phyloP scores from a whole-genome alignment of 495 filamentous ascomycete species.

The Aspergillus sclerotiicarbonarius region DNA sequence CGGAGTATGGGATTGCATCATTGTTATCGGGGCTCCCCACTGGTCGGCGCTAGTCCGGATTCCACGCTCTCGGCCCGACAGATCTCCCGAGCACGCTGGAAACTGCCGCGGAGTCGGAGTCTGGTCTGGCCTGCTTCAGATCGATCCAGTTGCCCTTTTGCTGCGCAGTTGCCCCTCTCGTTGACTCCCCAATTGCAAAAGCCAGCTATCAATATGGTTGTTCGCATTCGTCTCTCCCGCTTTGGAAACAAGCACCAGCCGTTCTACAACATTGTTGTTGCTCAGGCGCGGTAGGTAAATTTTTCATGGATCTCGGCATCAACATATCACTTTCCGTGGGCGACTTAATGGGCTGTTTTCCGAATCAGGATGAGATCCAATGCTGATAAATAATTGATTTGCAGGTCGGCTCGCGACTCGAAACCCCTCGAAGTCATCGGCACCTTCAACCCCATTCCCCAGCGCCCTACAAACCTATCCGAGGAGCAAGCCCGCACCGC shows the following conservation, averaged over 20 bases:
- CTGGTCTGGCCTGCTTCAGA: constrained; percentile 13
- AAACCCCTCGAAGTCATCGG: constrained; percentile 91
- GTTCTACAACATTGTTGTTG: constrained; percentile 95
- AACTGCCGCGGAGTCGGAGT: constrained; percentile 28
- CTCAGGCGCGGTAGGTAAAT: constrained; percentile 78
- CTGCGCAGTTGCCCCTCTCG: constrained; percentile 4
- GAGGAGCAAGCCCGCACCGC: constrained; percentile 53
- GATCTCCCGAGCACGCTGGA: constrained; percentile 25
- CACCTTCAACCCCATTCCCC: constrained; percentile 89
- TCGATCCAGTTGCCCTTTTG: constrained; percentile 5
- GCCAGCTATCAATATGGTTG: constrained; percentile 65
- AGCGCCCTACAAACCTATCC: constrained; percentile 59
- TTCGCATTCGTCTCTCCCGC: constrained; percentile 89
- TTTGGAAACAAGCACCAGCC: constrained; percentile 84
- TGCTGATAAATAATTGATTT: constrained; percentile 2
- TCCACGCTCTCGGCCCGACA: constrained; percentile 22
- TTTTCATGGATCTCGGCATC: constrained; percentile 8
- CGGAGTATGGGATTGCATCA: constrained; percentile 19
- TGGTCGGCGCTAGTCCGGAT: constrained; percentile 29
- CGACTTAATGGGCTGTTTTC: neutral
- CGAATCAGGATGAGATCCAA: constrained; percentile 35
- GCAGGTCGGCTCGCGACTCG: constrained; percentile 68
- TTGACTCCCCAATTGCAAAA: constrained; percentile 12
- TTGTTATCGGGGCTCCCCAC: constrained; percentile 28
- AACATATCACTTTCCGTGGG: neutral